Percentiles rank a stretch among this genome's conserved stretches.
These are phyloP conservation scores for Schwanniomyces yamadae DNA, from an alignment of 805 yeast species.

Conservation along the genomic window DNA sequence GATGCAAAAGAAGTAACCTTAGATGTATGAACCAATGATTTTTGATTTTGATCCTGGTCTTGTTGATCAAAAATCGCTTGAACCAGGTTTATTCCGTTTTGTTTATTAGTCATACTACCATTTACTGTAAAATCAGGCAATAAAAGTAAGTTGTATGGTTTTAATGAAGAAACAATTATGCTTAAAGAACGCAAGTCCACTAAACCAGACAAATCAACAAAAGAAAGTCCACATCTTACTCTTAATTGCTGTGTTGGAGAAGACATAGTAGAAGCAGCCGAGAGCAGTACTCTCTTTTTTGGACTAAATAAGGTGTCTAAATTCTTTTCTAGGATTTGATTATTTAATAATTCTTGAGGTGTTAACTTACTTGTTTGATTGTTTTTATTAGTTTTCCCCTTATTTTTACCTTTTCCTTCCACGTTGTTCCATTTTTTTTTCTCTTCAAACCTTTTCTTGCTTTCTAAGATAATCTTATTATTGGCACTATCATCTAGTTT, in stretches of 20 bases:
- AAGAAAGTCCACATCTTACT: slow-evolving; percentile 70
- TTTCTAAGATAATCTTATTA: slow-evolving; percentile 34
- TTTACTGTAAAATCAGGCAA: slow-evolving; percentile 43
- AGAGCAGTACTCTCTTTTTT: slow-evolving; percentile 35
- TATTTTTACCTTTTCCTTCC: slow-evolving; percentile 15
- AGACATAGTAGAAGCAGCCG: slow-evolving; percentile 17
- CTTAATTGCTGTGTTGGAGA: slow-evolving; percentile 32
- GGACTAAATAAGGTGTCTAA: slow-evolving; percentile 56
- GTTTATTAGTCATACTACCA: slow-evolving; percentile 14
- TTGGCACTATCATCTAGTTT: slow-evolving; percentile 50
- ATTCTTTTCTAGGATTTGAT: slow-evolving; percentile 37
- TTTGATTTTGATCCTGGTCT: slow-evolving; percentile 27
- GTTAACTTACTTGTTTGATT: slow-evolving; percentile 30
- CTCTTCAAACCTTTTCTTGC: slow-evolving; percentile 38
- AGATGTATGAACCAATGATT: slow-evolving; percentile 20
- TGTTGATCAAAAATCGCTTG: slow-evolving; percentile 28
- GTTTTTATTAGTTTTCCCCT: slow-evolving; percentile 18
- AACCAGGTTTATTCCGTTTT: slow-evolving; percentile 29
- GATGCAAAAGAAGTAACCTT: slow-evolving; percentile 30
- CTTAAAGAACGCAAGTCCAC: slow-evolving; percentile 81
- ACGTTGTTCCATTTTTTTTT: slow-evolving; percentile 27
- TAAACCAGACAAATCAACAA: slow-evolving; percentile 77
- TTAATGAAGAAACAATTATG: slow-evolving; percentile 72
- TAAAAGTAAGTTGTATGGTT: slow-evolving; percentile 71
- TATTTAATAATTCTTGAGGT: slow-evolving; percentile 43